Conservation (phyloP, 495 filamentous ascomycete species). For the Penicillium alfredii region DNA sequence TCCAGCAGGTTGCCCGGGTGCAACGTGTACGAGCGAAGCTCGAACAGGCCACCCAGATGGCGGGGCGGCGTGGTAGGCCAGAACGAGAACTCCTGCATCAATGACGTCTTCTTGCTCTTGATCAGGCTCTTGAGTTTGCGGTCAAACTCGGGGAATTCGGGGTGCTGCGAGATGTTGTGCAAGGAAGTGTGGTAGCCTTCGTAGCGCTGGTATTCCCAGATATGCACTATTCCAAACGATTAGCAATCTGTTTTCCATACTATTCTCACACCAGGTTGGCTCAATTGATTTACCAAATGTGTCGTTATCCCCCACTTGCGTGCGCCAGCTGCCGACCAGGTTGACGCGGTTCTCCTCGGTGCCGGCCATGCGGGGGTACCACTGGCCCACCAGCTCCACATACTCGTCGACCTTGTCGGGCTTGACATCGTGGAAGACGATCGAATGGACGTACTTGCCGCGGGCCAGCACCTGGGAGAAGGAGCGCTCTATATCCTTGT, state of each 20-base stretch:
- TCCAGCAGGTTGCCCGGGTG: conserved; percentile 93
- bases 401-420: conserved; percentile 96
- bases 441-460: conserved; percentile 97
- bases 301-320: conserved; percentile 95
- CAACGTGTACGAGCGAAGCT: conserved; percentile 94
- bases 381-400: conserved; percentile 79
- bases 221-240: conserved; percentile 62
- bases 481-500: conserved; percentile 88
- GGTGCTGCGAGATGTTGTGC: conserved; percentile 71
- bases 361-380: conserved; percentile 83
- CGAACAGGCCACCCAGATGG: conserved; percentile 85
- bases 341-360: conserved; percentile 85
- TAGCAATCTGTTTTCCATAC: too few species aligned
- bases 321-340: conserved; percentile 96
- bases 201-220: conserved; percentile 99
- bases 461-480: conserved; percentile 91
- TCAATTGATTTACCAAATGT: conserved; percentile 84
- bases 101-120: conserved; percentile 72
- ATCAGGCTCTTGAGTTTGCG: conserved; percentile 73
- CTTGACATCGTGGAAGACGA: conserved; percentile 94
- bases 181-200: conserved; percentile 91
- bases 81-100: conserved; percentile 99
- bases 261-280: too few species aligned
- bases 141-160: conserved; percentile 78
- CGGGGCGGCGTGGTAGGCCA: conserved; percentile 95